These are phyloP conservation scores for Nicotiana otophora DNA, from an alignment of 257 asterid genomes.

Conservation along the genomic window DNA sequence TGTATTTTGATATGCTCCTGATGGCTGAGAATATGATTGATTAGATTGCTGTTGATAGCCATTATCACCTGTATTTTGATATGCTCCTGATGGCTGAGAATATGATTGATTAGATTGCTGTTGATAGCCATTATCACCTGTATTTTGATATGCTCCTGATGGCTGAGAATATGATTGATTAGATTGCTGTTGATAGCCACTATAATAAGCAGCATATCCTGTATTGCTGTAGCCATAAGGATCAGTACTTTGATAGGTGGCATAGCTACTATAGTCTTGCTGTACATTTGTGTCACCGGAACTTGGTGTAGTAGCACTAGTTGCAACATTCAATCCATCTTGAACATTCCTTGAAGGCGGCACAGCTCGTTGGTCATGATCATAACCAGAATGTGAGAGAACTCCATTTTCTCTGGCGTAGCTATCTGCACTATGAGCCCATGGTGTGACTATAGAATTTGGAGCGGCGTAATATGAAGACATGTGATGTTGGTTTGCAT, in stretches of 20 bases:
- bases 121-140: constrained; percentile 3
- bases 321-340: constrained; percentile 46
- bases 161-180: no score
- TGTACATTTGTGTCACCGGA: constrained; percentile 57
- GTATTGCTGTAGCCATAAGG: constrained; percentile 72
- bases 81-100: constrained; percentile 8
- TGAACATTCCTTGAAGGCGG: constrained; percentile 41
- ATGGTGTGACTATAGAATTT: constrained; percentile 47
- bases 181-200: constrained; percentile 30
- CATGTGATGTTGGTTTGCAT: constrained; percentile 47
- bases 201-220: constrained; percentile 63
- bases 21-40: constrained; percentile 5
- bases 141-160: no score
- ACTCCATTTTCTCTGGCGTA: constrained; percentile 58
- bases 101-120: constrained; percentile 1
- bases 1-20: constrained; percentile 8
- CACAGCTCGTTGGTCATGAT: constrained; percentile 45
- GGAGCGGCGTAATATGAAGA: constrained; percentile 55
- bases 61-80: background rate
- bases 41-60: constrained; percentile 8
- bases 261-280: constrained; percentile 63
- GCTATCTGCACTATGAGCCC: constrained; percentile 52
- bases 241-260: constrained; percentile 60
- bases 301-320: constrained; percentile 56
- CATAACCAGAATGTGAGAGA: constrained; percentile 50